phyloP scores from a whole-genome alignment of 257 asterid genomes.

The Solanum gracilifrons region DNA sequence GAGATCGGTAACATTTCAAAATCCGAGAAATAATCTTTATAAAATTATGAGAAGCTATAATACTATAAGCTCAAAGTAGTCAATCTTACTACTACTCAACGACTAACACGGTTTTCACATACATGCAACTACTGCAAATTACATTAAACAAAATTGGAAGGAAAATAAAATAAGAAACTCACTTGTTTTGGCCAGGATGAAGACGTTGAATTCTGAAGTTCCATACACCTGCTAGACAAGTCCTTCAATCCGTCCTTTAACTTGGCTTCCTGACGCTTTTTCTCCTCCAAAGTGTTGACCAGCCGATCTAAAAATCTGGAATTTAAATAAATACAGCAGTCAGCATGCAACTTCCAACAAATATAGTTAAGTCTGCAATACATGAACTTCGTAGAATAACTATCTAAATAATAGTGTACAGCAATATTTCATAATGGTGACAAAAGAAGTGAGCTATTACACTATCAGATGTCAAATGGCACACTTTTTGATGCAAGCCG shows the following conservation, averaged over 20 bases:
- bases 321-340: conserved; percentile 3
- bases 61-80: not conserved
- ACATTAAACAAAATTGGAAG: not conserved
- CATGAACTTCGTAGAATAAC: not conserved
- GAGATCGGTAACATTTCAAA: not conserved
- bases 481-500: not conserved
- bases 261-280: conserved; percentile 79
- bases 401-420: not conserved
- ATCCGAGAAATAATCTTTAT: not conserved
- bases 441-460: not conserved
- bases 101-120: not conserved
- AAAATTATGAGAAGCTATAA: not conserved
- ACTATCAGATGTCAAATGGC: not conserved
- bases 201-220: conserved; percentile 85
- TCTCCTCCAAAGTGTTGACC: conserved; percentile 81
- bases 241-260: conserved; percentile 76
- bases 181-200: conserved; percentile 98
- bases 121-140: not conserved
- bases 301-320: conserved; percentile 86
- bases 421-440: not conserved
- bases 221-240: conserved; percentile 61
- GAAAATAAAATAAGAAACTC: conserved; percentile 13
- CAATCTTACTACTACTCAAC: not conserved
- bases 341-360: not conserved
- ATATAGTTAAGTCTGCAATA: not conserved